Evolutionary conservation across 1,139 yeast genomes (phyloP), one percentile per base, ranked within the genome.

Genomic region (Pneumocystis jirovecii): DNA sequence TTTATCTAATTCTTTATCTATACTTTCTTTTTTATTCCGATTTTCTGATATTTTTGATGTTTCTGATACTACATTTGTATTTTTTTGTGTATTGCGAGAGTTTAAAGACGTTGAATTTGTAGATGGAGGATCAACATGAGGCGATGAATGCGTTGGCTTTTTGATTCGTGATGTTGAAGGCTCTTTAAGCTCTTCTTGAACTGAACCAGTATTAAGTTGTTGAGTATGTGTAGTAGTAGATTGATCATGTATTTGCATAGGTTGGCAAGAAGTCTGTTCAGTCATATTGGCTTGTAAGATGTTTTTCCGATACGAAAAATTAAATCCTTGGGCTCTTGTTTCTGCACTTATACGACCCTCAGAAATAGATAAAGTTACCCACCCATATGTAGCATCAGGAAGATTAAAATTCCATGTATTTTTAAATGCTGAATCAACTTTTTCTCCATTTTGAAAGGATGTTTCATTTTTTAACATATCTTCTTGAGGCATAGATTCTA

Each of bases 391-490:
- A n/a, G 78, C 76, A 72, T 86, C 93, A 71, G 90, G 83, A 64
- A 87, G 75, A 71, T 86, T 86, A 72, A 85, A 85, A 73, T 87
- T 89, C 95, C 95, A 87, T 68, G 85, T 79, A 72, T 85, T 85
- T 70, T 85, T 85, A 73, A 84, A 86, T 1, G 89, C 84, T 21
- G 82, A 78, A 71, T 83, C 63, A 37, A 66, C 65, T 68, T 67
- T 64, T 71, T 72, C 69, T 67, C 74, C 68, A 70, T 71, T 71
- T 63, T 74, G 70, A 67, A 72, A 66, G 65, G 74, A 62, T 69
- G 73, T 71, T 68, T 75, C 66, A 71, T 70, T 40, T 71, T 68
- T 60, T 60, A 42, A 29, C 8, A n/a, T 10, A 4, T 12, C 37
- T 56, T 64, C 59, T 29, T 68, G 65, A 0, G 90, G 91, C 70